Evolutionary conservation across 345 rosid species (phyloP).

Genomic region (Rhizophora apiculata): DNA sequence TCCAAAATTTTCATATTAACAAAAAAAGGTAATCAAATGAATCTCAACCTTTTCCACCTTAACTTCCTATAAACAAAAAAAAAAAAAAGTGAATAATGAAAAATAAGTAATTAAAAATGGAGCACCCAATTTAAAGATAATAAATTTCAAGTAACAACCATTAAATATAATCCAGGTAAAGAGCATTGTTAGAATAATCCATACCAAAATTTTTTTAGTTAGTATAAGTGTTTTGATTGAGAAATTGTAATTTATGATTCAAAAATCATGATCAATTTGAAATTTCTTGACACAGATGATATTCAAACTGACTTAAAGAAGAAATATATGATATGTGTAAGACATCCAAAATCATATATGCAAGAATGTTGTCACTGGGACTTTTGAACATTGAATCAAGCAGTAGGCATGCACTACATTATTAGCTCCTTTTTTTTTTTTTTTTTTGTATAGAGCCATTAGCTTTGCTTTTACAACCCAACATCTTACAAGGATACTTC

Average conservation of each 20-base stretch:
- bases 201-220: neutral
- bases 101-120: too few relatives aligned
- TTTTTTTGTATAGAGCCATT: too few relatives aligned
- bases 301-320: constrained; percentile 75
- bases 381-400: constrained; percentile 87
- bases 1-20: too few relatives aligned
- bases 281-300: constrained; percentile 51
- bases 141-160: too few relatives aligned
- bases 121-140: too few relatives aligned
- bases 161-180: too few relatives aligned
- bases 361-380: constrained; percentile 91
- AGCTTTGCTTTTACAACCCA: neutral
- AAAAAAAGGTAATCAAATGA: too few relatives aligned
- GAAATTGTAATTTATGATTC: constrained; percentile 2
- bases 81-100: too few relatives aligned
- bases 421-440: too few relatives aligned
- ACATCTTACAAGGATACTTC: neutral
- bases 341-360: constrained; percentile 65
- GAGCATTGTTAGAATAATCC: too few relatives aligned
- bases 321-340: constrained; percentile 67
- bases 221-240: neutral
- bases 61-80: too few relatives aligned
- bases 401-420: constrained; percentile 26
- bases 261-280: constrained; percentile 17
- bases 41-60: too few relatives aligned